These are phyloP conservation scores for Torulaspora delbrueckii DNA, from an alignment of 805 yeast genomes.

Conservation along the genomic window DNA sequence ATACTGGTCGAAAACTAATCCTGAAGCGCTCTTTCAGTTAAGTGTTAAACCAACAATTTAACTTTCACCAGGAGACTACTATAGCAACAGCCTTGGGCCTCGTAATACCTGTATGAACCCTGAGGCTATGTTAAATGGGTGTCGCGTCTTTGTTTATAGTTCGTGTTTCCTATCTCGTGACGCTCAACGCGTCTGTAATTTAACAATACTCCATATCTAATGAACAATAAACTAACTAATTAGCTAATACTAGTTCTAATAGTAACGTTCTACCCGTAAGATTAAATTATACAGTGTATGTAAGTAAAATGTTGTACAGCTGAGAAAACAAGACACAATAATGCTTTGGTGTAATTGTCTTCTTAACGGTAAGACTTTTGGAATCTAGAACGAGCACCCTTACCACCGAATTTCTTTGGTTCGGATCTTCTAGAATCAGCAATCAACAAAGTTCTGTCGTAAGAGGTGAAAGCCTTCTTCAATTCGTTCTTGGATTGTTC, in stretches of 20 bases:
- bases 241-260: neutral
- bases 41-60: neutral
- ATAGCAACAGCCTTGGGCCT: neutral
- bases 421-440: constrained; percentile 99
- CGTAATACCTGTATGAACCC: neutral
- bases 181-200: neutral
- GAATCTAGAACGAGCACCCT: constrained; percentile 99
- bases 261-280: constrained; percentile 31
- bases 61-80: neutral
- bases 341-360: constrained; percentile 52
- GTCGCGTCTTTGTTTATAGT: constrained; percentile 3
- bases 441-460: constrained; percentile 99
- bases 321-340: constrained; percentile 14
- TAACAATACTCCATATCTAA: neutral
- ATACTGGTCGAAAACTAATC: neutral
- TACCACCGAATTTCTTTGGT: constrained; percentile 99
- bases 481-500: constrained; percentile 99
- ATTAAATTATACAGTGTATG: constrained; percentile 34
- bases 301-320: constrained; percentile 19
- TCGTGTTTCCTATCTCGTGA: neutral
- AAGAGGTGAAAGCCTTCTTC: constrained; percentile 94
- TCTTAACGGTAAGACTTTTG: constrained; percentile 99
- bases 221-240: neutral
- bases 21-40: neutral
- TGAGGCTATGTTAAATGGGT: neutral